Percentiles rank a stretch among this genome's conserved stretches.
Evolutionary conservation across 768 basidiomycete genomes (phyloP).

Genomic region (Astraeus odoratus): DNA sequence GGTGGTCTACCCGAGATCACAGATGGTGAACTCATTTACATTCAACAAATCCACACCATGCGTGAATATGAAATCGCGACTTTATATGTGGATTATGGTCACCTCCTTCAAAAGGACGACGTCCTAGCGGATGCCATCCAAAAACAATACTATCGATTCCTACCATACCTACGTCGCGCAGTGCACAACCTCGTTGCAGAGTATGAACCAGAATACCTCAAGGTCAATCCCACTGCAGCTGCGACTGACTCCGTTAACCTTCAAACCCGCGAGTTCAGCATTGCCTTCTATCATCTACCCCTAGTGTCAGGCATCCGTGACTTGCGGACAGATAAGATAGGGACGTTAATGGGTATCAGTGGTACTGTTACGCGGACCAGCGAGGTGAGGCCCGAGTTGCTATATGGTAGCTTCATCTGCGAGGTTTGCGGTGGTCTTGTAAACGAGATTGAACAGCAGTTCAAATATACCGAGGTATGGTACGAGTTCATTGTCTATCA

Average conservation of each 20-base stretch:
- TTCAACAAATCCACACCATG: conserved; percentile 94
- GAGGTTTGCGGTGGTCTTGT: conserved; percentile 82
- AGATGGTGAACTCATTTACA: conserved; percentile 69
- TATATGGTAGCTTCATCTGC: conserved; percentile 91
- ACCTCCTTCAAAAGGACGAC: conserved; percentile 85
- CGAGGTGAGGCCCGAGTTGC: conserved; percentile 92
- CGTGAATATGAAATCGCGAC: conserved; percentile 91
- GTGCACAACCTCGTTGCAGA: conserved; percentile 84
- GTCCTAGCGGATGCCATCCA: conserved; percentile 91
- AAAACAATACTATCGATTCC: conserved; percentile 93
- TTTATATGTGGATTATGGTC: conserved; percentile 92
- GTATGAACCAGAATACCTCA: conserved; percentile 91
- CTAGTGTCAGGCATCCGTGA: conserved; percentile 93
- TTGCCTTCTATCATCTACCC: conserved; percentile 93
- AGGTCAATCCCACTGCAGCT: conserved; percentile 87
- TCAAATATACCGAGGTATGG: conserved; percentile 94
- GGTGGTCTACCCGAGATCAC: conserved; percentile 46
- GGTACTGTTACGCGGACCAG: conserved; percentile 97
- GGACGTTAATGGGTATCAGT: conserved; percentile 89
- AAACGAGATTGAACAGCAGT: conserved; percentile 95
- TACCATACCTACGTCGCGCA: conserved; percentile 90
- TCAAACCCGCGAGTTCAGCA: conserved; percentile 86
- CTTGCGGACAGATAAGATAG: conserved; percentile 87
- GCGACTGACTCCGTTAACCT: conserved; percentile 82
- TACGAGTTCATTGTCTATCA: neutral